Evolutionary conservation across 495 filamentous ascomycete species (phyloP), one percentile per base, ranked within the genome.

Genomic region (Darksidea phi): DNA sequence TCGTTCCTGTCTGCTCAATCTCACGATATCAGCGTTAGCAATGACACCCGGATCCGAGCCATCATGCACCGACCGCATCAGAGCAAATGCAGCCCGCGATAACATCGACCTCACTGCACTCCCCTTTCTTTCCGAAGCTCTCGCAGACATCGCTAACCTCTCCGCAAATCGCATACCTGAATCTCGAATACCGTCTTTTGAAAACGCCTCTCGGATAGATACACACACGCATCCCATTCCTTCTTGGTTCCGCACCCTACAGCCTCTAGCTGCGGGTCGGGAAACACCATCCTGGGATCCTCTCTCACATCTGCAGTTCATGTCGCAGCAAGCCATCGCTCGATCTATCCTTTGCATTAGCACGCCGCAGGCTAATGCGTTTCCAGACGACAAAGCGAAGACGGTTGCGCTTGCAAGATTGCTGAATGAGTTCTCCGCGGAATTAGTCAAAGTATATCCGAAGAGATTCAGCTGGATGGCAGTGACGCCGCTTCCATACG

Each of bases 201-300:
- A 11, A 0, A 54, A 58, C 25, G 61, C 61, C 8, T 66, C 65
- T 15, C 42, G 56, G 17, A 63, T 71, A 25, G 68, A 71, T 26
- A 63, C 64, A 2, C 68, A 71, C 56, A 49, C 50, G 34, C 68
- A 71, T 47, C 55, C 60, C 32, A 56, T 68, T 6, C 68, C 58
- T 8, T 32, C 34, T 2, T 70, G 68, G 68, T 70, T 67, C 50
- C 60, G 56, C 17, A 58, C 46, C n/a, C 56, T 70, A 0, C 49
- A 64, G n/a, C 64, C 68, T 1, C 18, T 52, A 0, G 62, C 68
- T 1, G 68, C 57, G 5, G 61, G 62, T 7, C 50, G 58, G 11
- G 48, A 46, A 45, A 70, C 68, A 18, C 68, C 68, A 1, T 18
- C 47, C 2, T 70, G 68, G 68, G 48, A 53, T 23, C 28, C 56